Base-by-base conservation (phyloP, 2,329 filamentous ascomycete species). In the Diaporthe citri region DNA sequence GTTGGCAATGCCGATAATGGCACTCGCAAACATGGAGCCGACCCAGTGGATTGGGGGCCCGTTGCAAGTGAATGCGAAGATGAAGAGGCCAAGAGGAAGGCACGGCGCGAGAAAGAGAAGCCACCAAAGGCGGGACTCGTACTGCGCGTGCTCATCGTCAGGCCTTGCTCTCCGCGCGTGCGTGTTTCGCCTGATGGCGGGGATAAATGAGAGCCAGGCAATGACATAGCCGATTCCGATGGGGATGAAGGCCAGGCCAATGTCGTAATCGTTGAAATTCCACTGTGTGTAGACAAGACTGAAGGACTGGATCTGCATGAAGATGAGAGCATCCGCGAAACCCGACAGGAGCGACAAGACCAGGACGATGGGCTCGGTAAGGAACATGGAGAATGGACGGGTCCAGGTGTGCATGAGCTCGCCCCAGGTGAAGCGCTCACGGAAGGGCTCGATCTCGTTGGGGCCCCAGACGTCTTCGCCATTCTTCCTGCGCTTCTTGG, bases 301-400 rank as follows among this genome's bases (percentile, higher is more conserved):
- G 78, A 94, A 95, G 0, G 91, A 93, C 81, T 95, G 92, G 72
- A 95, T 90, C 81, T 93, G 94, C 87, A 93, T 94, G 85, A 95
- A 95, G 83, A 95, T 94, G 5, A 95, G 88, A 3, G 92, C 92
- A 75, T 95, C 93, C 13, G 89, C 91, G 85, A 95, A 95, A 43
- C 93, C 93, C 4, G 90, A 92, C 7, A 95, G 90, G 0, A 95
- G 87, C 1, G 93, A 94, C 7, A 95, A 86, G 51, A 89, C 90
- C 22, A 93, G 85, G 15, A 95, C 93, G 74, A 95, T 95, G 5
- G 93, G 93, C 83, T 95, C 93, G 0, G 90, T 93, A 46, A 93
- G 77, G 81, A 95, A 93, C 90, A 95, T 93, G 79, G 88, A 88
- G 83, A 94, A 95, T 0, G 93, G 93, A 0, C 93, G 90, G 41